These are phyloP conservation scores for Usnea hakonensis DNA, from an alignment of 495 filamentous ascomycete genomes.

Conservation along the genomic window DNA sequence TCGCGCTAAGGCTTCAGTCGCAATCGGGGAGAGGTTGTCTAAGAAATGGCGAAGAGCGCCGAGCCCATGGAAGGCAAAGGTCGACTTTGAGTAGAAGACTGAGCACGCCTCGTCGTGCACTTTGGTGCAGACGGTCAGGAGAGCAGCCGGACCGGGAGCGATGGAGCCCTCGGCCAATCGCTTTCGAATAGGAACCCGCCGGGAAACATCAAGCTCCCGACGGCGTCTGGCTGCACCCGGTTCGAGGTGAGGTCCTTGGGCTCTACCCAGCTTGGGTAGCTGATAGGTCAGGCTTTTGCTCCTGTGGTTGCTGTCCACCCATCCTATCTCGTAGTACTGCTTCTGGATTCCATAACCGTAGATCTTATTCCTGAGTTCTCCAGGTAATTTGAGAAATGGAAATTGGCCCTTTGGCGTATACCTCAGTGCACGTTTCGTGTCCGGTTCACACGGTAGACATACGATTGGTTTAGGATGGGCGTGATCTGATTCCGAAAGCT, in stretches of 20 bases:
- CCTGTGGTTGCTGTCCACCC: constrained; percentile 15
- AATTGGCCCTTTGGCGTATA: constrained; percentile 10
- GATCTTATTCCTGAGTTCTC: constrained; percentile 21
- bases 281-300: constrained; percentile 11
- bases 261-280: neutral
- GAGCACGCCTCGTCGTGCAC: constrained; percentile 19
- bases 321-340: constrained; percentile 16
- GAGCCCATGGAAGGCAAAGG: constrained; percentile 18
- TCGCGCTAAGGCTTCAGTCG: constrained; percentile 3
- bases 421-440: constrained; percentile 7
- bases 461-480: neutral
- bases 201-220: constrained; percentile 14
- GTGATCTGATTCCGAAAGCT: neutral
- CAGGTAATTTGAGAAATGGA: constrained; percentile 20
- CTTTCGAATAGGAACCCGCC: constrained; percentile 4
- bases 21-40: constrained; percentile 3
- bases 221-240: constrained; percentile 6
- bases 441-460: constrained; percentile 5
- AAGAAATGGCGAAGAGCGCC: constrained; percentile 18
- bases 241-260: neutral
- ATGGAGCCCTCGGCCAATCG: neutral
- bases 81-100: constrained; percentile 20
- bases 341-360: constrained; percentile 18
- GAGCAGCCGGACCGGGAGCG: constrained; percentile 10
- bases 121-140: constrained; percentile 15